Evolutionary conservation across 768 basidiomycete species (phyloP), one percentile per base, ranked within the genome.

Genomic region (Russula sp.): DNA sequence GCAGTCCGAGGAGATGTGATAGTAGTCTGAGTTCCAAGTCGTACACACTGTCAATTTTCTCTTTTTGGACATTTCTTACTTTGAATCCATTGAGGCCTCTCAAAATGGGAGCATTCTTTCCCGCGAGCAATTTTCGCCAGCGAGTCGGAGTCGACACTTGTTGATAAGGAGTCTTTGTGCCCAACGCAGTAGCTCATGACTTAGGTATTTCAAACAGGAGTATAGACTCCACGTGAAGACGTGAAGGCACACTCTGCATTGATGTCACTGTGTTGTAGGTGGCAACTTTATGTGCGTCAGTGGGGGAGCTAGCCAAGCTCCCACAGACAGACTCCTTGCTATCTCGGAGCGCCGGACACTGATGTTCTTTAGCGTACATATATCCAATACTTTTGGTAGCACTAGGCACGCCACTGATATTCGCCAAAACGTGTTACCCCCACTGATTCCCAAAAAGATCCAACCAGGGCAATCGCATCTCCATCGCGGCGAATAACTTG

Each of bases 401-500:
- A 54, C 63, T 40, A 40, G 38, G 38, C 16, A 40, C 38, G 5
- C 38, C 32, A 48, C 44, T n/a, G 48, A 30, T 49, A 59, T 64
- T 50, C 52, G 58, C 44, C 6, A 48, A 64, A 59, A 49, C 58
- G 58, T 64, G 59, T 56, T 42, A 26, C 58, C 52, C 11, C 36
- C 42, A 38, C 38, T 36, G 44, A 64, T 49, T 56, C 48, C 59
- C 48, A 34, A 60, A 60, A 30, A 24, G n/a, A 30, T 54, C 63
- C 58, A 58, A 18, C 53, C 58, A 60, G 57, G 54, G 59, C 46
- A 60, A 64, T 60, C 63, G 59, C 22, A 30, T 30, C 26, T 50
- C 59, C 59, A 64, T 64, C 63, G 10, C 53, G 63, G 58, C 28
- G 59, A 55, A 53, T 7, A n/a, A 55, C 46, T 55, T 60, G 53